phyloP scores from a whole-genome alignment of 192 early-diverging fungal species.

The Linnemannia hyalina region DNA sequence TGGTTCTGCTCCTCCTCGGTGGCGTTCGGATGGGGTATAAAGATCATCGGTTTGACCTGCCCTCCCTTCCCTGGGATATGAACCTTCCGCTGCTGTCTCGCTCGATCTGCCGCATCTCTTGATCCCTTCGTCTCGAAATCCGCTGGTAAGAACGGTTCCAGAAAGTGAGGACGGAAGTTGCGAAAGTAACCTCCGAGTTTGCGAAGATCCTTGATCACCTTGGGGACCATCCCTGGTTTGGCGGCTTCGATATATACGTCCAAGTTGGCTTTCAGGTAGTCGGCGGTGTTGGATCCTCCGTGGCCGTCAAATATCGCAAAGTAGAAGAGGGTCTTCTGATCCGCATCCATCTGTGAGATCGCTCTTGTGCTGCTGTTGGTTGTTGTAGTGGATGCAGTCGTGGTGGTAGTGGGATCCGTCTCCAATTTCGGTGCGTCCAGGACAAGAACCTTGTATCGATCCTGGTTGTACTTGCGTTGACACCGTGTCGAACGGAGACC shows the following conservation, averaged over 20 bases:
- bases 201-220: slow-evolving; percentile 52
- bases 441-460: slow-evolving; percentile 62
- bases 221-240: slow-evolving; percentile 52
- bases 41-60: slow-evolving; percentile 48
- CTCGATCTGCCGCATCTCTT: background rate
- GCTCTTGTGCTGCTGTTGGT: background rate
- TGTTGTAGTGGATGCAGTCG: slow-evolving; percentile 13
- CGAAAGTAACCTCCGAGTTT: slow-evolving; percentile 62
- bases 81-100: slow-evolving; percentile 18
- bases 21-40: slow-evolving; percentile 52
- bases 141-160: slow-evolving; percentile 46
- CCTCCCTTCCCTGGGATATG: slow-evolving; percentile 43
- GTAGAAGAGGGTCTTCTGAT: slow-evolving; percentile 58
- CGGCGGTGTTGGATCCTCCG: slow-evolving; percentile 60
- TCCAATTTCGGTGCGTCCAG: slow-evolving; percentile 42
- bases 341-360: slow-evolving; percentile 40
- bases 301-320: slow-evolving; percentile 73
- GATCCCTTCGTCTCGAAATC: slow-evolving; percentile 26
- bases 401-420: slow-evolving; percentile 24
- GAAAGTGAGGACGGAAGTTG: slow-evolving; percentile 52
- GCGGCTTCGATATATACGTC: slow-evolving; percentile 64
- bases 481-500: slow-evolving; percentile 68
- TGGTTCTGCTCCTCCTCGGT: slow-evolving; percentile 42
- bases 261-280: slow-evolving; percentile 62
- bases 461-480: slow-evolving; percentile 68